phyloP scores from a whole-genome alignment of 1,284 basidiomycete genomes.

The Wolfiporia cocos region DNA sequence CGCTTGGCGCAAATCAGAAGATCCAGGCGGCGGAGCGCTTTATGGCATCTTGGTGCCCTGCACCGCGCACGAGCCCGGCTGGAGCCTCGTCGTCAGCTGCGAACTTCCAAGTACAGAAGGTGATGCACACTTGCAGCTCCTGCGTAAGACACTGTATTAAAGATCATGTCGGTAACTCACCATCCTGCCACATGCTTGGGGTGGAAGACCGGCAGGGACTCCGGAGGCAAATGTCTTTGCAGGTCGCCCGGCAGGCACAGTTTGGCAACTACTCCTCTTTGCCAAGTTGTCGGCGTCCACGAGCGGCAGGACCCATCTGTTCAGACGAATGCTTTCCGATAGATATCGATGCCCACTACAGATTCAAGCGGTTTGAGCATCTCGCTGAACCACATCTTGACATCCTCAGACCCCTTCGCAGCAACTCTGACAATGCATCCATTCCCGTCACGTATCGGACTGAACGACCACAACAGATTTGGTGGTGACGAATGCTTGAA shows the following conservation, averaged over 20 bases:
- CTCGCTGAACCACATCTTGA: conserved; percentile 62
- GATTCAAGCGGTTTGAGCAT: conserved; percentile 44
- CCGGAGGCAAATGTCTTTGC: not conserved
- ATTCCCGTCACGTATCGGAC: conserved; percentile 36
- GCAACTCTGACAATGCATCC: conserved; percentile 68
- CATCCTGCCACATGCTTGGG: no score
- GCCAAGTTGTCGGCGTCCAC: not conserved
- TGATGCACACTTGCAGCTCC: no score
- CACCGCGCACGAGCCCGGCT: no score
- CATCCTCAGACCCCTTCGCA: conserved; percentile 64
- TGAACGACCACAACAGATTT: conserved; percentile 77
- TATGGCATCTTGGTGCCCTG: no score
- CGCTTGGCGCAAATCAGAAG: conserved; percentile 2
- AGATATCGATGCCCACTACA: conserved; percentile 58
- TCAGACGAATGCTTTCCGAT: conserved; percentile 54
- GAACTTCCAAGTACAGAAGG: no score
- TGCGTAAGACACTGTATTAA: no score
- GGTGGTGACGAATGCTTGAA: conserved; percentile 48
- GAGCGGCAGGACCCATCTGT: not conserved
- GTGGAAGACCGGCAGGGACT: no score
- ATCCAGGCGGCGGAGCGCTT: no score
- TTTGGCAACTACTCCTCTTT: no score
- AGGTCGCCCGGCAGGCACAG: not conserved
- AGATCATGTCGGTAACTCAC: no score
- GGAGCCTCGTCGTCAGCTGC: no score